These are phyloP conservation scores for Amanita rubescens DNA, from an alignment of 768 basidiomycete species.

Conservation along the genomic window DNA sequence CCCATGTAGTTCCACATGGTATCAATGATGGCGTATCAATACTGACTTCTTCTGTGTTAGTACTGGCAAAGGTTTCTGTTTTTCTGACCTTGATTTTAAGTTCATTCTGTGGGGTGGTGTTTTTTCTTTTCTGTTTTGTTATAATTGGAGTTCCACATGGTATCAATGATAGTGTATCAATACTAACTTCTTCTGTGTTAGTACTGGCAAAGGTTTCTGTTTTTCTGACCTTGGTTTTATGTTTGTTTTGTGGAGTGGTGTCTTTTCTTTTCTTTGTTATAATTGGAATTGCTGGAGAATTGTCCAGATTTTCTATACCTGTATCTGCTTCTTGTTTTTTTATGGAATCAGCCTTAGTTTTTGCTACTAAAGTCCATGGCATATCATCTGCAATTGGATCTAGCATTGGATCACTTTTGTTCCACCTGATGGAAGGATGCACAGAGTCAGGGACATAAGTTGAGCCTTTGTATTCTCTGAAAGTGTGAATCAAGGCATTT, in stretches of 20 bases:
- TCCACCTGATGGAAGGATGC: neutral
- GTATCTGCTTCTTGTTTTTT: neutral
- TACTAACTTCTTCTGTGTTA: too few relatives aligned
- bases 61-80: neutral
- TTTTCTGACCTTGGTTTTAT: too few relatives aligned
- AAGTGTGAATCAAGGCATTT: neutral
- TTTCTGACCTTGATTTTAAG: neutral
- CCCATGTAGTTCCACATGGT: neutral
- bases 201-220: too few relatives aligned
- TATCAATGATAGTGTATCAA: too few relatives aligned
- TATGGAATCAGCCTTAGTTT: neutral
- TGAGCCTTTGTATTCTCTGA: neutral
- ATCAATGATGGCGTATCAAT: neutral
- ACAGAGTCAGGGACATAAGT: neutral
- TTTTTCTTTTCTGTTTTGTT: neutral
- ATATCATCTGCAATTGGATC: slow-evolving; percentile 6
- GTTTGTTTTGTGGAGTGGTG: too few relatives aligned
- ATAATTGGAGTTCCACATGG: too few relatives aligned
- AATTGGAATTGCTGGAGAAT: too few relatives aligned
- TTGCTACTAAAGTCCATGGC: neutral
- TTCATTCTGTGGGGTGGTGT: neutral
- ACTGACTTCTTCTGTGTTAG: neutral
- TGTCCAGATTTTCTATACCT: neutral
- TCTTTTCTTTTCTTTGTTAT: too few relatives aligned
- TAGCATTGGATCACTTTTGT: neutral